Conservation (phyloP, 495 filamentous ascomycete species). For the Trichoderma asperelloides region DNA sequence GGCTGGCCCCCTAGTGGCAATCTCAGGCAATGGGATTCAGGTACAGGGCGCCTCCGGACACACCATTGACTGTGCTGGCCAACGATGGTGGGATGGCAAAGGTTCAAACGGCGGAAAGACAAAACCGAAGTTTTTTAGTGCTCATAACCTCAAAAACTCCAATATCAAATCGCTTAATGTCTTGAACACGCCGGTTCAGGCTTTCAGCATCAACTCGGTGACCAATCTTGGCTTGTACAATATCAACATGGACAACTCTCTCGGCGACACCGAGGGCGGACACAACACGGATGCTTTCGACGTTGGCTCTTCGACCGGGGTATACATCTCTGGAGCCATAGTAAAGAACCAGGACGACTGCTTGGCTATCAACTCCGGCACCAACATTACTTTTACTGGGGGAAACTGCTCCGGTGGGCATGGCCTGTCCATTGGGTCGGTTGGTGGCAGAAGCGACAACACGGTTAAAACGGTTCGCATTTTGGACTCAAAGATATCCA, state of each 20-base stretch:
- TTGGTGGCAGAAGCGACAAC: slow-evolving; percentile 55
- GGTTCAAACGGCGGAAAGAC: slow-evolving; percentile 47
- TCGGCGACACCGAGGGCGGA: slow-evolving; percentile 38
- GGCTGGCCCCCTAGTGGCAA: slow-evolving; percentile 40
- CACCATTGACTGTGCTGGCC: slow-evolving; percentile 37
- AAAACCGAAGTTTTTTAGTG: slow-evolving; percentile 52
- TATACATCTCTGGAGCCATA: slow-evolving; percentile 39
- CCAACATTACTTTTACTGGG: slow-evolving; percentile 45
- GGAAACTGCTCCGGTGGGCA: slow-evolving; percentile 51
- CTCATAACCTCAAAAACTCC: slow-evolving; percentile 31
- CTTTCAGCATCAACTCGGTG: slow-evolving; percentile 41
- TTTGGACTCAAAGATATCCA: slow-evolving; percentile 26
- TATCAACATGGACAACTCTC: slow-evolving; percentile 49
- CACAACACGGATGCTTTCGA: slow-evolving; percentile 53
- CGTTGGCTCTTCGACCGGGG: slow-evolving; percentile 33
- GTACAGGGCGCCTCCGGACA: slow-evolving; percentile 31
- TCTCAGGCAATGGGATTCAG: slow-evolving; percentile 37
- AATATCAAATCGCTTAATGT: slow-evolving; percentile 24
- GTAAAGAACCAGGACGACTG: slow-evolving; percentile 52
- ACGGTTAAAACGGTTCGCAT: slow-evolving; percentile 44
- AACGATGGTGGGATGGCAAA: slow-evolving; percentile 45
- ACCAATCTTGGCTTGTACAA: slow-evolving; percentile 34
- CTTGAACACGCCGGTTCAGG: slow-evolving; percentile 48
- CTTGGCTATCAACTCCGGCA: slow-evolving; percentile 23
- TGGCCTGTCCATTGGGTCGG: slow-evolving; percentile 61